Percentiles rank a stretch among this genome's conserved stretches.
phyloP scores from a whole-genome alignment of 2,329 filamentous ascomycete species.

The Hypomyces rosellus region DNA sequence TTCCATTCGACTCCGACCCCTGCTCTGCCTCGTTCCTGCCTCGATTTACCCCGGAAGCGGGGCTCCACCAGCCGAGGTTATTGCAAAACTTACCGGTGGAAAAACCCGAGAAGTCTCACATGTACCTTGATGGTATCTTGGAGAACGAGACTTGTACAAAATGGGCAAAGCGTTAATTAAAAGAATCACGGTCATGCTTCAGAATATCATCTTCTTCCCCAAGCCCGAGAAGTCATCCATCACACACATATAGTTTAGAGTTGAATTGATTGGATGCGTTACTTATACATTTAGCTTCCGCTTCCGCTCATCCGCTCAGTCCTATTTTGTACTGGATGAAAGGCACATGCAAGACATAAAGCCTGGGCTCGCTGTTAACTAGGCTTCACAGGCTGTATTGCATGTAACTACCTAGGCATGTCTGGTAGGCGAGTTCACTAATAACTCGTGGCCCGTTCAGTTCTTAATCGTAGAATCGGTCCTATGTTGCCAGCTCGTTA shows the following conservation, averaged over 20 bases:
- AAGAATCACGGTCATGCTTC: background rate
- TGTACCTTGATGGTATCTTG: background rate
- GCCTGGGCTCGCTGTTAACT: background rate
- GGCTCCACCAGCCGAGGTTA: constrained; percentile 9
- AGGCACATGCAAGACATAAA: no score
- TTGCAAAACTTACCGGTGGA: background rate
- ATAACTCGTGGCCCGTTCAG: no score
- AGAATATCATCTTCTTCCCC: background rate
- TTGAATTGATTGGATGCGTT: background rate
- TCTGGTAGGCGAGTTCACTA: no score
- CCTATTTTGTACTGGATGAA: background rate
- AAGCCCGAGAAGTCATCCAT: background rate
- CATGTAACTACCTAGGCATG: no score
- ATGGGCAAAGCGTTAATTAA: no score
- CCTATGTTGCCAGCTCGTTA: background rate
- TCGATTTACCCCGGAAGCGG: constrained; percentile 1
- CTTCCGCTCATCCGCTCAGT: background rate
- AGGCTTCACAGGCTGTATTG: no score
- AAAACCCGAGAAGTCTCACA: background rate
- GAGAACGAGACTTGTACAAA: no score
- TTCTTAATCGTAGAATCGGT: no score
- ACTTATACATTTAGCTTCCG: background rate
- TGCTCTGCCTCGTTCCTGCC: background rate
- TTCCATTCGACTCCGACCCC: background rate
- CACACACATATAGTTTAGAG: background rate